These are phyloP conservation scores for Dryas octopetala DNA, from an alignment of 306 rosid genomes.

Conservation along the genomic window DNA sequence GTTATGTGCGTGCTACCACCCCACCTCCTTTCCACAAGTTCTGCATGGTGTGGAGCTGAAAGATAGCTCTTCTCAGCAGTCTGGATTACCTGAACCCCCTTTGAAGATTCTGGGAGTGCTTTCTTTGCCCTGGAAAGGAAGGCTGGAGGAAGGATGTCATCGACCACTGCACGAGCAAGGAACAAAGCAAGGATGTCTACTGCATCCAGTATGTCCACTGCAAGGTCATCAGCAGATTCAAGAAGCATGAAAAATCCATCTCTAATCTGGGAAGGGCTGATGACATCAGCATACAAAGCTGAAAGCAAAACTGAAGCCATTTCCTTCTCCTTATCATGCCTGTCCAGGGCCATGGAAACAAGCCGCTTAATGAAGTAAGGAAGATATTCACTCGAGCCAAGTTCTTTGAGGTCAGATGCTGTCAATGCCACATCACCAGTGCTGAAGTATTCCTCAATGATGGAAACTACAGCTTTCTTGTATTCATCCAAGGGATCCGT, in stretches of 20 bases:
- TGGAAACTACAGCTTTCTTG: slow-evolving; percentile 81
- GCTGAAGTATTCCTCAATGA: slow-evolving; percentile 87
- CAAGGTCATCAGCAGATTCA: slow-evolving; percentile 97
- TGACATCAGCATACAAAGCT: slow-evolving; percentile 91
- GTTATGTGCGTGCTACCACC: slow-evolving; percentile 98
- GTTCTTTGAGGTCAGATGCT: slow-evolving; percentile 85
- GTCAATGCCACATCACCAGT: slow-evolving; percentile 82
- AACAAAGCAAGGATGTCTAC: slow-evolving; percentile 93
- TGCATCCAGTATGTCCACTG: slow-evolving; percentile 89
- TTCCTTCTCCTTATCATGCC: slow-evolving; percentile 98
- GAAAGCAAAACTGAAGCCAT: slow-evolving; percentile 98
- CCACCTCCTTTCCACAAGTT: slow-evolving; percentile 93
- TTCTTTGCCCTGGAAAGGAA: slow-evolving; percentile 78
- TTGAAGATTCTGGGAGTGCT: slow-evolving; percentile 84
- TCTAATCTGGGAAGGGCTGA: slow-evolving; percentile 82
- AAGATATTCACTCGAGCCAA: slow-evolving; percentile 82
- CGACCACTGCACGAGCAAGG: slow-evolving; percentile 97
- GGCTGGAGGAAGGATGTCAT: slow-evolving; percentile 96
- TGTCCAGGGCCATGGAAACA: slow-evolving; percentile 93
- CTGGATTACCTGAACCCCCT: slow-evolving; percentile 77
- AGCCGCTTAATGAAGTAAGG: slow-evolving; percentile 93
- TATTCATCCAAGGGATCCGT: slow-evolving; percentile 89
- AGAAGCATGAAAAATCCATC: slow-evolving; percentile 92
- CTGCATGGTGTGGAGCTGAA: slow-evolving; percentile 99
- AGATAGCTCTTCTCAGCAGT: slow-evolving; percentile 94